Conservation (phyloP, 768 basidiomycete genomes). For the Panus rudis region DNA sequence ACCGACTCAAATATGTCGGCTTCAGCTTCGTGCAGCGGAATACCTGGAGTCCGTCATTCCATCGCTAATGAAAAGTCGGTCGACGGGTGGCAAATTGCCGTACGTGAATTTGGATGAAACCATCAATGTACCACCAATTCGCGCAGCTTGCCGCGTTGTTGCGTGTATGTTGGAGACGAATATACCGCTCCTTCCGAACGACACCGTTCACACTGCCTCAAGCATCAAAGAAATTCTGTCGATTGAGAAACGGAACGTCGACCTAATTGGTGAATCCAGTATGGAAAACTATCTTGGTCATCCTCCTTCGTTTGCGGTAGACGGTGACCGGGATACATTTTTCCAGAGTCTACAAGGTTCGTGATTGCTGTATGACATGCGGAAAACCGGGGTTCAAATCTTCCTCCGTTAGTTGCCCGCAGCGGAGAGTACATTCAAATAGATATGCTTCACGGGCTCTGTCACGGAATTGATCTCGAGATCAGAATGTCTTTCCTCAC, state of each 20-base stretch:
- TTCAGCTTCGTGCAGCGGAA: conserved; percentile 39
- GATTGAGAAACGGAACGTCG: conserved; percentile 31
- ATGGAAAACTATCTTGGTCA: conserved; percentile 34
- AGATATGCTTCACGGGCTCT: no score
- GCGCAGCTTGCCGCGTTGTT: conserved; percentile 15
- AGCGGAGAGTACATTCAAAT: no score
- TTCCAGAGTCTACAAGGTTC: conserved; percentile 45
- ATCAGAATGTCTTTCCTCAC: no score
- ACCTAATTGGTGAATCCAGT: conserved; percentile 27
- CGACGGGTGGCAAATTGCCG: neutral
- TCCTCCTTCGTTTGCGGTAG: conserved; percentile 50
- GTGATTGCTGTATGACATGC: conserved; percentile 13
- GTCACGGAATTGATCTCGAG: no score
- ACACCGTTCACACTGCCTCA: conserved; percentile 15
- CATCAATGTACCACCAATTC: conserved; percentile 3
- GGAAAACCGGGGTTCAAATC: no score
- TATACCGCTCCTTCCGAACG: conserved; percentile 36
- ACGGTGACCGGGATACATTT: conserved; percentile 39
- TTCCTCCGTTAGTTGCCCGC: no score
- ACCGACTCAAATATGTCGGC: neutral
- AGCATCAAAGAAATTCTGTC: conserved; percentile 34
- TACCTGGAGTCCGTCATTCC: conserved; percentile 21
- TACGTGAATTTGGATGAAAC: neutral
- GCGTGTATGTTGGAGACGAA: conserved; percentile 47
- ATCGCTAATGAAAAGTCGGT: conserved; percentile 3